A percentile compares a stretch with the other conserved stretches of the same genome.
These are phyloP conservation scores for Noccaea bulbosa DNA, from an alignment of 345 rosid species.

Conservation along the genomic window DNA sequence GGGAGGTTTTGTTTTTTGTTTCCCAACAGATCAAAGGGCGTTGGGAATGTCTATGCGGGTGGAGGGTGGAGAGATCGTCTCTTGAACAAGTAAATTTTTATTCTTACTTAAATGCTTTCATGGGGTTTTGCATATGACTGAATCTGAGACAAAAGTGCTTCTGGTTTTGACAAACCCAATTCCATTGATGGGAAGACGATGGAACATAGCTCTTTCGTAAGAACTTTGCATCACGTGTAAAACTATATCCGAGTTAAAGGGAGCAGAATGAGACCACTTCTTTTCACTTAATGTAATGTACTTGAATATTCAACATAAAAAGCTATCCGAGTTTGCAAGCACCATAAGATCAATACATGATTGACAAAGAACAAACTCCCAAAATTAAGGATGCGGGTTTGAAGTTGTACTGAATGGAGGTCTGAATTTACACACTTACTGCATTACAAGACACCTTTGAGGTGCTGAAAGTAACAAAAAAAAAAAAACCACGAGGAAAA, in stretches of 20 bases:
- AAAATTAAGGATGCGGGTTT: not conserved
- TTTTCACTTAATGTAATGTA: not conserved
- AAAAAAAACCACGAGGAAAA: not conserved
- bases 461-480: too few relatives aligned
- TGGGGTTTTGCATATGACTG: constrained; percentile 10
- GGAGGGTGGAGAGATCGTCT: constrained; percentile 65
- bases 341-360: not conserved
- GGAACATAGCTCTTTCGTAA: too few relatives aligned
- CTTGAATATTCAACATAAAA: not conserved
- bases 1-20: not conserved
- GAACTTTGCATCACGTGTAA: too few relatives aligned
- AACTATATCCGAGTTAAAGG: too few relatives aligned
- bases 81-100: constrained; percentile 64
- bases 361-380: too few relatives aligned
- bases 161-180: not conserved
- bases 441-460: too few relatives aligned
- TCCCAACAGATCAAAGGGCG: constrained; percentile 84
- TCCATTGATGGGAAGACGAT: too few relatives aligned
- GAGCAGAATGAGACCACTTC: too few relatives aligned
- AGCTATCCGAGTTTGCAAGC: not conserved
- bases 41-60: constrained; percentile 98
- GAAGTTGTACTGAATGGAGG: not conserved
- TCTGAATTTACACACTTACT: not conserved
- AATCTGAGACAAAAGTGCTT: constrained; percentile 19
- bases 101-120: constrained; percentile 19